Evolutionary conservation across 192 early-diverging fungal species (phyloP), one percentile per base, ranked within the genome.

Genomic region (Mortierella antarctica): DNA sequence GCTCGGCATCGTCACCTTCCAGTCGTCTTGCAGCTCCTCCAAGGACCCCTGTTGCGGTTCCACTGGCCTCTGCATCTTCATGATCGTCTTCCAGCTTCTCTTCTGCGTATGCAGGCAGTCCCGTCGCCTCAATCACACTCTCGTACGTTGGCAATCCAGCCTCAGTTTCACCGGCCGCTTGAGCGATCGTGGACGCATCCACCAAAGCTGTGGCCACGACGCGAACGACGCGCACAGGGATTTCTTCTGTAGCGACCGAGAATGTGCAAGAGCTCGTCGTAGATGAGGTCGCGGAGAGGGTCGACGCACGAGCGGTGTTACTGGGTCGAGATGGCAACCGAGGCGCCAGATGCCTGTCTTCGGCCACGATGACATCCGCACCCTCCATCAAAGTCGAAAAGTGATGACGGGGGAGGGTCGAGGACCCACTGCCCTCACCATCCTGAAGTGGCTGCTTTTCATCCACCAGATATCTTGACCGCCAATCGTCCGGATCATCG

Each of bases 101-200:
- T 23, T 80, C 76, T 0, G 76, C 76, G 55, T 80, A 80, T 8
- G 76, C 76, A 0, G 76, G 76, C n/a, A 80, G 52, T 2, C 76
- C 76, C 23, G 76, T 80, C 11, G 76, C 76, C 52, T 80, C 76
- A 47, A 80, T 80, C n/a, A 80, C 76, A 50, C 76, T 80, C 59
- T 80, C 76, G 20, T 80, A 80, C 15, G 76, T 80, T 6, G 76
- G 76, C 46, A 80, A 18, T 23, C 69, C 76, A 13, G 76, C 62
- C 54, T 80, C 76, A 0, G 53, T 68, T 48, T 80, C 76, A 4
- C 70, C 70, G 23, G 76, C 76, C 6, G 76, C 76, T 47, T 80
- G 70, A 5, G 76, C 76, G 8, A 80, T 60, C 13, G 76, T 80
- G 1, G 76, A 62, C 11, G 76, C 76, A 49, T 80, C 76, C 23